phyloP scores from a whole-genome alignment of 164 flowering plant species.

The Kalanchoe fedtschenkoi region DNA sequence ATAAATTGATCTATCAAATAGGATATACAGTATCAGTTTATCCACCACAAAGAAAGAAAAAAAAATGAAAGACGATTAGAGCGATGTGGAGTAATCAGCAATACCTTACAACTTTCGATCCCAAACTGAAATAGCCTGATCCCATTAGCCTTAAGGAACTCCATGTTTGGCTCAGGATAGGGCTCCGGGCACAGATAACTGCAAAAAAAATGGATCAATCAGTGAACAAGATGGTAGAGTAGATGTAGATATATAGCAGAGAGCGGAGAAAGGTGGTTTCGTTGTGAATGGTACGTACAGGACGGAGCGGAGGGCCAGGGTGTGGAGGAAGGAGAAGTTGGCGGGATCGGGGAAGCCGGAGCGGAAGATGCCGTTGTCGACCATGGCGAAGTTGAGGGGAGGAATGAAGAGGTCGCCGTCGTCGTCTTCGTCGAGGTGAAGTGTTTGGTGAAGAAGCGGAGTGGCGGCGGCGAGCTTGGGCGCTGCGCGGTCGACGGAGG shows the following conservation, averaged over 20 bases:
- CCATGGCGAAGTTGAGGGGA: conserved; percentile 38
- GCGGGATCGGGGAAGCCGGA: conserved; percentile 42
- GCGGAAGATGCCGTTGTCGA: conserved; percentile 36
- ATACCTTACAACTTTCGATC: conserved; percentile 39
- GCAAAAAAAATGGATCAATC: not conserved
- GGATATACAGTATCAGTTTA: not conserved
- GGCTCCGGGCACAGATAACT: conserved; percentile 44
- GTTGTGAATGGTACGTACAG: too few species aligned
- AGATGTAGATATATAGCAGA: not conserved
- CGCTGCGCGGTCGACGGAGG: not conserved
- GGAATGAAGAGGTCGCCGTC: conserved; percentile 21
- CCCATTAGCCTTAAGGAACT: conserved; percentile 30
- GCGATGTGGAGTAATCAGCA: not conserved
- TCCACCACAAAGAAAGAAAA: not conserved
- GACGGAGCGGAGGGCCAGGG: conserved; percentile 34
- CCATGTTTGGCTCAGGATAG: conserved; percentile 27
- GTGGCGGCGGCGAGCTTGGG: not conserved
- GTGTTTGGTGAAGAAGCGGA: not conserved
- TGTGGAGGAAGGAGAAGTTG: conserved; percentile 33
- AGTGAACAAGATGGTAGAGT: not conserved
- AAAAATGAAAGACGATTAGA: too few species aligned
- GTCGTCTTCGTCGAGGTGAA: not conserved
- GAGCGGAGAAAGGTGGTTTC: too few species aligned
- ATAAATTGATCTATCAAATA: not conserved
- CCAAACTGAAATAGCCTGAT: conserved; percentile 36